These are phyloP conservation scores for Yamadazyma triangularis DNA, from an alignment of 1,139 yeast genomes.

Conservation along the genomic window DNA sequence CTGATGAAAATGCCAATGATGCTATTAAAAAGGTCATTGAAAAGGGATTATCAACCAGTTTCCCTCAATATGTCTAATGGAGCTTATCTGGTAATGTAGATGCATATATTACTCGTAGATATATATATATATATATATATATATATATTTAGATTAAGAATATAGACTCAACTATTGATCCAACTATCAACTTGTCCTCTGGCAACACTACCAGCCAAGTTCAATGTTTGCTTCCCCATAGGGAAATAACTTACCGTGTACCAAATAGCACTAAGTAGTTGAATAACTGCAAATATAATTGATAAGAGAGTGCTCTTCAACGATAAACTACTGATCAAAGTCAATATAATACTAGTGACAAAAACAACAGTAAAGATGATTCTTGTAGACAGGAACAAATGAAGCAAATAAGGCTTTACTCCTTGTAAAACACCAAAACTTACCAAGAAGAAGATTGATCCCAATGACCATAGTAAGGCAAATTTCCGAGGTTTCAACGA, in stretches of 20 bases:
- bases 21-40: conserved; percentile 44
- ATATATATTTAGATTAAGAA: no score
- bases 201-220: conserved; percentile 51
- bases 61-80: no score
- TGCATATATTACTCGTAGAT: neutral
- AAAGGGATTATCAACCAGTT: conserved; percentile 34
- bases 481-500: conserved; percentile 55
- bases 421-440: conserved; percentile 61
- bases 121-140: conserved; percentile 1
- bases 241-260: conserved; percentile 64
- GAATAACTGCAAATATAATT: conserved; percentile 47
- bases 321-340: conserved; percentile 44
- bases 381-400: conserved; percentile 48
- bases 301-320: conserved; percentile 47
- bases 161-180: no score
- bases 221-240: conserved; percentile 52
- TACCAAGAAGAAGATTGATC: conserved; percentile 52
- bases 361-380: conserved; percentile 48
- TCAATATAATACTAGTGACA: conserved; percentile 44
- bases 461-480: conserved; percentile 58
- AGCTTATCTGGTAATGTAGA: neutral
- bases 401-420: conserved; percentile 41
- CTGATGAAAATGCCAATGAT: conserved; percentile 28
- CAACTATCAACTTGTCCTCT: conserved; percentile 56
- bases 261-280: conserved; percentile 49